phyloP scores from a whole-genome alignment of 176 grass and related monocot genomes.

The Triticum timopheevii region DNA sequence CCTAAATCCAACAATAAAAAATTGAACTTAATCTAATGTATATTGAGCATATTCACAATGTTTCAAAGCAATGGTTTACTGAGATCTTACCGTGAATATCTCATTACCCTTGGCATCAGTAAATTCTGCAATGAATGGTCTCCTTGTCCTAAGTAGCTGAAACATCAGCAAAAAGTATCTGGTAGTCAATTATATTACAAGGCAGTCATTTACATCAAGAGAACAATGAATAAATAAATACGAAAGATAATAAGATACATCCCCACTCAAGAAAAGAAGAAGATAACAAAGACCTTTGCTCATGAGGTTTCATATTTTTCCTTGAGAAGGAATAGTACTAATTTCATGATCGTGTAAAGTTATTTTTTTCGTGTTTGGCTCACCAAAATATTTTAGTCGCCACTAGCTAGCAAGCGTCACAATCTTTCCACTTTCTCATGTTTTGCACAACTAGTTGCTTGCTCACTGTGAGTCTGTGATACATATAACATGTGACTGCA shows the following conservation, averaged over 20 bases:
- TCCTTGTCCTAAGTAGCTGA: conserved; percentile 79
- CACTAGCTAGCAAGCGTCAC: not conserved
- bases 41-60: conserved; percentile 13
- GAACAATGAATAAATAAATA: conserved; percentile 19
- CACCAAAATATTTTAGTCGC: not conserved
- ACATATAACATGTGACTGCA: not conserved
- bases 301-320: not conserved
- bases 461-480: not conserved
- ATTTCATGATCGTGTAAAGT: not conserved
- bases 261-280: not conserved
- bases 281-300: not conserved
- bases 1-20: conserved; percentile 49
- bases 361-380: not conserved
- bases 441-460: not conserved
- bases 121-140: conserved; percentile 80
- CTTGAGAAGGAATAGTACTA: not conserved
- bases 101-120: conserved; percentile 75
- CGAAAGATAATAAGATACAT: not conserved
- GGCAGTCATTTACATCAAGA: conserved; percentile 7
- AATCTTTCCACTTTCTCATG: not conserved
- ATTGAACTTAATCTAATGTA: not conserved
- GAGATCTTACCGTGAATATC: conserved; percentile 71
- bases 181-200: not conserved
- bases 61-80: not conserved
- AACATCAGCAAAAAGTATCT: conserved; percentile 36